Conservation (phyloP, 2,329 filamentous ascomycete genomes). For the Microsporum audouinii region DNA sequence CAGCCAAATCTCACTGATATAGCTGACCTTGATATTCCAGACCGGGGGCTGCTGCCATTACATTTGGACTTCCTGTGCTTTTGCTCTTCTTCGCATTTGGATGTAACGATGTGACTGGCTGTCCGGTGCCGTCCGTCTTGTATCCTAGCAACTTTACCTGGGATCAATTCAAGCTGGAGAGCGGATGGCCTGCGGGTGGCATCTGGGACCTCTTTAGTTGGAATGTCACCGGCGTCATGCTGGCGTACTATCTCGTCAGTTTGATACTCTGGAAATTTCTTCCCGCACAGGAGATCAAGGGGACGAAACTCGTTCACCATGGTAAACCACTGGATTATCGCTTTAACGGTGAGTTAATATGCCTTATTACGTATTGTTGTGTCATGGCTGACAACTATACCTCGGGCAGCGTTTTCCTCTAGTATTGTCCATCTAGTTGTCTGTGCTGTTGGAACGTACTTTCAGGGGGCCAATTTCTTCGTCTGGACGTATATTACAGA, state of each 20-base stretch:
- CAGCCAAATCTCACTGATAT: too few species aligned
- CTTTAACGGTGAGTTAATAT: slow-evolving; percentile 52
- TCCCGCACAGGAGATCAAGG: slow-evolving; percentile 60
- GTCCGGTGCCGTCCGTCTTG: slow-evolving; percentile 71
- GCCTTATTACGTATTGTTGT: background rate
- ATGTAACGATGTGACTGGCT: slow-evolving; percentile 88
- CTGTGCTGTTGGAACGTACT: slow-evolving; percentile 60
- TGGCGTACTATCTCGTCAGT: slow-evolving; percentile 69
- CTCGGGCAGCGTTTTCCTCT: slow-evolving; percentile 56
- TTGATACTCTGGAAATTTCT: slow-evolving; percentile 63
- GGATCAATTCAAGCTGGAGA: slow-evolving; percentile 62
- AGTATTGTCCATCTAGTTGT: slow-evolving; percentile 60
- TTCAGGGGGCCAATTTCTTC: slow-evolving; percentile 68
- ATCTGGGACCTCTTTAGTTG: slow-evolving; percentile 58
- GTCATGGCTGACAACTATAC: background rate
- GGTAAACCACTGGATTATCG: slow-evolving; percentile 64
- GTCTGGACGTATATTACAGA: slow-evolving; percentile 90
- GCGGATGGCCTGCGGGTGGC: slow-evolving; percentile 68
- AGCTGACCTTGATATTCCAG: background rate
- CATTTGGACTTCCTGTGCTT: slow-evolving; percentile 66
- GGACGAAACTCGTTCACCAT: slow-evolving; percentile 57
- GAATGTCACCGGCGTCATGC: slow-evolving; percentile 55
- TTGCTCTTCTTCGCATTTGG: slow-evolving; percentile 70
- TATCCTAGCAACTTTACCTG: slow-evolving; percentile 59
- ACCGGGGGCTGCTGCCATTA: slow-evolving; percentile 41